Conservation (phyloP, 2,329 filamentous ascomycete species). For the Penicillium sp. region DNA sequence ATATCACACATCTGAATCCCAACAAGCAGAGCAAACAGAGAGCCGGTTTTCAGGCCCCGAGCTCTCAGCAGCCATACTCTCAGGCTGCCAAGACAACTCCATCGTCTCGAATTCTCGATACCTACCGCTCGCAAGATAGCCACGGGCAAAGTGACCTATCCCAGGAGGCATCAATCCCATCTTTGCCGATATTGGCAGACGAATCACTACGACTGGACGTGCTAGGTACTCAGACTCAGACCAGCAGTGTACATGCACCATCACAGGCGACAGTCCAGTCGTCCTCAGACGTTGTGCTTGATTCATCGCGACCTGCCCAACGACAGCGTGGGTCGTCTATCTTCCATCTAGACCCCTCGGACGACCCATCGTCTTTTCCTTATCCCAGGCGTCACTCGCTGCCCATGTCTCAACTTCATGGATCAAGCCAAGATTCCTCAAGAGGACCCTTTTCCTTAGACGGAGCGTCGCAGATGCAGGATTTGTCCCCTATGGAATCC, state of each 20-base stretch:
- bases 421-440: slow-evolving; percentile 5
- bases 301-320: slow-evolving; percentile 24
- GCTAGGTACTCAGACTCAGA: slow-evolving; percentile 26
- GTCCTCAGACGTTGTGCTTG: slow-evolving; percentile 17
- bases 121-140: slow-evolving; percentile 28
- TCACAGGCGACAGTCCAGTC: slow-evolving; percentile 19
- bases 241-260: slow-evolving; percentile 14
- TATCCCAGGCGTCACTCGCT: slow-evolving; percentile 21
- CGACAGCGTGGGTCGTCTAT: slow-evolving; percentile 14
- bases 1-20: slow-evolving; percentile 8
- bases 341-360: slow-evolving; percentile 6
- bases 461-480: background rate
- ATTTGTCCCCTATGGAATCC: slow-evolving; percentile 1
- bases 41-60: background rate
- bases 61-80: slow-evolving; percentile 19
- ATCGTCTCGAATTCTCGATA: slow-evolving; percentile 35
- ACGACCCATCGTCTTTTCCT: slow-evolving; percentile 16
- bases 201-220: slow-evolving; percentile 13
- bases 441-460: background rate
- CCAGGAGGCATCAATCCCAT: slow-evolving; percentile 13
- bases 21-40: background rate
- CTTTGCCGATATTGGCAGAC: background rate
- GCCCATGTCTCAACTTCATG: slow-evolving; percentile 3
- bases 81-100: slow-evolving; percentile 31
- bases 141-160: slow-evolving; percentile 16